These are phyloP conservation scores for Alternaria panax DNA, from an alignment of 2,329 filamentous ascomycete genomes.

Conservation along the genomic window DNA sequence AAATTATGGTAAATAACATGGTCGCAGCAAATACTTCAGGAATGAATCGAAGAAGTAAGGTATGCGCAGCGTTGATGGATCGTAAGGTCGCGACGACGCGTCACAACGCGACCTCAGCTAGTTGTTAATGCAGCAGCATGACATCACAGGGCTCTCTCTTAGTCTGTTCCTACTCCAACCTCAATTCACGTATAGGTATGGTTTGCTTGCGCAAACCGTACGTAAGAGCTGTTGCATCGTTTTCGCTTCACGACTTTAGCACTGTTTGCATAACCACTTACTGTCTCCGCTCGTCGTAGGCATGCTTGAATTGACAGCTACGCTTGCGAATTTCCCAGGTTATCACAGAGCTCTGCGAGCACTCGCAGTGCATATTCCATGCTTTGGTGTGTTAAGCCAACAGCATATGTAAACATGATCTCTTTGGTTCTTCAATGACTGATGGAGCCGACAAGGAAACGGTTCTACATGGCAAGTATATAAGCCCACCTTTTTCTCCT, in stretches of 20 bases:
- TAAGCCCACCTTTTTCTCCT: neutral
- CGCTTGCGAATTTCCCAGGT: neutral
- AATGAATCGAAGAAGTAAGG: no score
- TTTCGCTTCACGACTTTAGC: neutral
- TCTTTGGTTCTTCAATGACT: neutral
- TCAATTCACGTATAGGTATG: neutral
- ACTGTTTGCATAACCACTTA: neutral
- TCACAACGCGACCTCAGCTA: neutral
- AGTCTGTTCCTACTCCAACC: neutral
- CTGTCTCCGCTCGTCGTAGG: neutral
- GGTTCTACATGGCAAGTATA: neutral
- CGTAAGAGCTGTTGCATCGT: neutral
- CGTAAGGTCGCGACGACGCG: neutral
- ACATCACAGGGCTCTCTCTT: neutral
- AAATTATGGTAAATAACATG: neutral
- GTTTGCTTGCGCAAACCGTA: neutral
- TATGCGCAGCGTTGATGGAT: neutral
- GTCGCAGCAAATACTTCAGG: neutral
- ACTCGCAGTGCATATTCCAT: neutral
- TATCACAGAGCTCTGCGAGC: neutral
- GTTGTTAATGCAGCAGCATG: neutral
- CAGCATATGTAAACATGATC: neutral
- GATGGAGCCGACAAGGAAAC: neutral
- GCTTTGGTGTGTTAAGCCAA: neutral
- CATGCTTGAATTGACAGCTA: neutral